Percentiles rank a stretch among this genome's conserved stretches.
These are phyloP conservation scores for Plantago elongata DNA, from an alignment of 257 asterid genomes.

Conservation along the genomic window DNA sequence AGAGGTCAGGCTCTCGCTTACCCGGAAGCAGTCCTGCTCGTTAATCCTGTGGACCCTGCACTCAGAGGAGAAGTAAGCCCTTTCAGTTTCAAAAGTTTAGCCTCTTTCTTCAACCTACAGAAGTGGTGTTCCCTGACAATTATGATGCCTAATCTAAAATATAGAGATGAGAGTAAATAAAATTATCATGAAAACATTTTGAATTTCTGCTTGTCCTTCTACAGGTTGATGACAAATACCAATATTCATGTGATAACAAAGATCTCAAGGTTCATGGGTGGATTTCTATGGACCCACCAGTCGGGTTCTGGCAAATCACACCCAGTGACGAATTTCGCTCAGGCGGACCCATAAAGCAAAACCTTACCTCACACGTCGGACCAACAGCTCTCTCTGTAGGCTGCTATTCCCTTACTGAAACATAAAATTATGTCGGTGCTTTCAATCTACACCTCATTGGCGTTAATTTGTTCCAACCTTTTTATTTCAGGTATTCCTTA, in stretches of 20 bases:
- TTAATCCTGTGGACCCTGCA: constrained; percentile 73
- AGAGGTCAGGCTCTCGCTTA: constrained; percentile 74
- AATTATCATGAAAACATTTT: constrained; percentile 1
- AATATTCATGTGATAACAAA: constrained; percentile 74
- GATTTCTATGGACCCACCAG: constrained; percentile 56
- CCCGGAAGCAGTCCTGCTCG: constrained; percentile 84
- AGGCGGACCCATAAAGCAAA: constrained; percentile 87
- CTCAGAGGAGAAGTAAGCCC: constrained; percentile 73
- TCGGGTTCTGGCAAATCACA: constrained; percentile 85
- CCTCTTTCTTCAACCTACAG: neutral
- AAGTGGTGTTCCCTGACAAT: neutral
- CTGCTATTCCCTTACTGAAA: constrained; percentile 10
- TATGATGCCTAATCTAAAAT: neutral
- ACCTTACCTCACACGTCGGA: constrained; percentile 90
- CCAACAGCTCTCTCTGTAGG: constrained; percentile 75
- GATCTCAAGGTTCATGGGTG: constrained; percentile 78
- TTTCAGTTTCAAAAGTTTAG: neutral
- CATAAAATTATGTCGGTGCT: neutral
- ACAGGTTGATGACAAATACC: constrained; percentile 87
- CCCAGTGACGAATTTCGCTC: constrained; percentile 86
- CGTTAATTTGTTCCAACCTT: constrained; percentile 4
- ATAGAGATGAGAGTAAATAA: neutral
- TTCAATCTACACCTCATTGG: too few species aligned
- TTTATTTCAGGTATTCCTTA: constrained; percentile 43
- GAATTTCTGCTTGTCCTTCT: neutral